A percentile compares a stretch with the other conserved stretches of the same genome.
These are phyloP conservation scores for Fragilariopsis cylindrus DNA, from an alignment of 108 stramenopile species.

Conservation along the genomic window DNA sequence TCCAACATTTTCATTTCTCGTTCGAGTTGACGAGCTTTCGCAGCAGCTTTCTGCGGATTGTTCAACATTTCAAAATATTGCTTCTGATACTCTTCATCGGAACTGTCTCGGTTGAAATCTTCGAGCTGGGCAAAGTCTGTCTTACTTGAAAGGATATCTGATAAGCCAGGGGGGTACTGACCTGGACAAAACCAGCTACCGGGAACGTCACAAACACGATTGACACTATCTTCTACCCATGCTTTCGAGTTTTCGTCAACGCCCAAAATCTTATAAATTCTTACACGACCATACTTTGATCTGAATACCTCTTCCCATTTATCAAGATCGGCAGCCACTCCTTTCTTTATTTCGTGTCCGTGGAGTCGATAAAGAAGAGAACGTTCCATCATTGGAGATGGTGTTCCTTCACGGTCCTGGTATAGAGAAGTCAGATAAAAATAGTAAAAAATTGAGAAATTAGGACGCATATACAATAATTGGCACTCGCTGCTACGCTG, in stretches of 20 bases:
- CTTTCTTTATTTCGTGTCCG: conserved; percentile 74
- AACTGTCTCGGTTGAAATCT: conserved; percentile 85
- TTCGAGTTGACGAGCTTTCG: conserved; percentile 43
- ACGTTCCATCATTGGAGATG: conserved; percentile 90
- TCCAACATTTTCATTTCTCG: conserved; percentile 28
- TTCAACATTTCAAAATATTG: conserved; percentile 85
- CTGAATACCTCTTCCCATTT: conserved; percentile 89
- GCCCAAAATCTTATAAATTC: conserved; percentile 92
- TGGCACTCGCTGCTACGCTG: no score
- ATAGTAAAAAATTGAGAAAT: background rate
- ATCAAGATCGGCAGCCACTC: conserved; percentile 69
- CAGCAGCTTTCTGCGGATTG: conserved; percentile 60
- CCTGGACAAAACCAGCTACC: conserved; percentile 93
- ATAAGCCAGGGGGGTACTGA: conserved; percentile 84
- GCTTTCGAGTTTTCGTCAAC: conserved; percentile 78
- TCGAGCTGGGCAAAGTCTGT: conserved; percentile 91
- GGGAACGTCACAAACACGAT: conserved; percentile 76
- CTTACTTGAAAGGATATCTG: conserved; percentile 65
- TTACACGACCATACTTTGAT: conserved; percentile 97
- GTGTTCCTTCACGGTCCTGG: conserved; percentile 85
- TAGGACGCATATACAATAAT: no score
- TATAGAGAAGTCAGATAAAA: background rate
- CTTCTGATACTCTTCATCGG: conserved; percentile 84
- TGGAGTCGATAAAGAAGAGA: conserved; percentile 93
- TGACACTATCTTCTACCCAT: conserved; percentile 73